phyloP scores from a whole-genome alignment of 495 filamentous ascomycete species.

The Xeromyces bisporus region DNA sequence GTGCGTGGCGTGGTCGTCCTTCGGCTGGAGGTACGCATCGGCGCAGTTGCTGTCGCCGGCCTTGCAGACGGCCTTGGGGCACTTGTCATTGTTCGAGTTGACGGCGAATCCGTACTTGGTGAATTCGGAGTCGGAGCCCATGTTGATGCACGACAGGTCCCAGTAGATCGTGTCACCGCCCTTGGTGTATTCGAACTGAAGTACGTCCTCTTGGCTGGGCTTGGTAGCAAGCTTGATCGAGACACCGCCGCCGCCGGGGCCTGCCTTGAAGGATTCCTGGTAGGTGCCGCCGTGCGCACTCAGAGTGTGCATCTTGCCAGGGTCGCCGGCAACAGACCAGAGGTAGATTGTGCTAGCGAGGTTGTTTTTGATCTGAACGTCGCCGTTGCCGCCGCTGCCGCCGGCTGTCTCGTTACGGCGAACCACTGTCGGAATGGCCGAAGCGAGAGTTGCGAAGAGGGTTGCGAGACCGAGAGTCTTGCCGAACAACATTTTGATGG shows the following conservation, averaged over 20 bases:
- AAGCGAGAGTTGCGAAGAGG: slow-evolving; percentile 19
- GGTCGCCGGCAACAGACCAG: slow-evolving; percentile 23
- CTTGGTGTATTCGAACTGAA: slow-evolving; percentile 33
- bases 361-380: slow-evolving; percentile 23
- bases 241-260: slow-evolving; percentile 28
- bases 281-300: slow-evolving; percentile 19
- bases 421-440: slow-evolving; percentile 20
- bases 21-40: slow-evolving; percentile 25
- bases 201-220: slow-evolving; percentile 17
- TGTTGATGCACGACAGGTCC: slow-evolving; percentile 30
- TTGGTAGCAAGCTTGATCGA: slow-evolving; percentile 31
- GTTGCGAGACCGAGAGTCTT: slow-evolving; percentile 24
- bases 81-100: slow-evolving; percentile 12
- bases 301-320: slow-evolving; percentile 24
- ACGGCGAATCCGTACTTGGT: slow-evolving; percentile 27
- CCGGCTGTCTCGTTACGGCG: slow-evolving; percentile 9
- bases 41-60: slow-evolving; percentile 22
- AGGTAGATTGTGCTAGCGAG: slow-evolving; percentile 22
- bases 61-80: slow-evolving; percentile 22
- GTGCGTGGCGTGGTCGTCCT: slow-evolving; percentile 29
- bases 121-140: slow-evolving; percentile 21
- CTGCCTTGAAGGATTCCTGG: slow-evolving; percentile 19
- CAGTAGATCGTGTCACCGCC: slow-evolving; percentile 23
- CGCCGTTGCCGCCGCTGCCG: slow-evolving; percentile 14
- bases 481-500: slow-evolving; percentile 31